phyloP scores from a whole-genome alignment of 371 early-diverging fungal genomes.

The Mucor saturninus region DNA sequence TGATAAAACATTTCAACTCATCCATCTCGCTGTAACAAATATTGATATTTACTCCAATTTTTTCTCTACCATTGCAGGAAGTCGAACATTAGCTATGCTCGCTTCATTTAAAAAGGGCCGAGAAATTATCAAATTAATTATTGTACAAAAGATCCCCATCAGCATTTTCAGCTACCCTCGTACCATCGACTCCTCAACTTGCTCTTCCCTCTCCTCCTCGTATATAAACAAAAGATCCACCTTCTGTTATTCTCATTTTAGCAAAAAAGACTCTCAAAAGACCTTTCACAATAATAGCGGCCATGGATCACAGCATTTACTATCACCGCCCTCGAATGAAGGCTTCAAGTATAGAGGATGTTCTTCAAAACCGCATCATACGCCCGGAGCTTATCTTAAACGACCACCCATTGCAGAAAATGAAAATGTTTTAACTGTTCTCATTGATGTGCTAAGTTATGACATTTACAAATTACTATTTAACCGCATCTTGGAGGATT shows the following conservation, averaged over 20 bases:
- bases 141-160: conserved; percentile 4
- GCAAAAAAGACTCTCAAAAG: no score
- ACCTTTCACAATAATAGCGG: no score
- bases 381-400: not conserved
- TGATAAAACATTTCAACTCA: not conserved
- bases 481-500: conserved; percentile 15
- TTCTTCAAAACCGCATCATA: not conserved
- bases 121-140: conserved; percentile 1
- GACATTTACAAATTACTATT: conserved; percentile 15
- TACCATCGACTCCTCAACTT: not conserved
- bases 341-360: no score
- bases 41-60: not conserved
- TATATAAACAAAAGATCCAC: not conserved
- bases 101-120: conserved; percentile 12
- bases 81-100: conserved; percentile 15
- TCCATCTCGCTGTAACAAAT: not conserved
- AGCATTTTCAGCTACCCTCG: conserved; percentile 13
- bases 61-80: conserved; percentile 20
- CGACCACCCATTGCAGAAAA: not conserved
- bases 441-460: conserved; percentile 8
- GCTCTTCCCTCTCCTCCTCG: no score
- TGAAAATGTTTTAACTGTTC: conserved; percentile 15
- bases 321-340: no score
- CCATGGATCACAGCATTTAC: no score
- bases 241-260: no score